Evolutionary conservation across 116 monocot genomes (phyloP), one percentile per base, ranked within the genome.

Genomic region (Papilionanthe hybrid): DNA sequence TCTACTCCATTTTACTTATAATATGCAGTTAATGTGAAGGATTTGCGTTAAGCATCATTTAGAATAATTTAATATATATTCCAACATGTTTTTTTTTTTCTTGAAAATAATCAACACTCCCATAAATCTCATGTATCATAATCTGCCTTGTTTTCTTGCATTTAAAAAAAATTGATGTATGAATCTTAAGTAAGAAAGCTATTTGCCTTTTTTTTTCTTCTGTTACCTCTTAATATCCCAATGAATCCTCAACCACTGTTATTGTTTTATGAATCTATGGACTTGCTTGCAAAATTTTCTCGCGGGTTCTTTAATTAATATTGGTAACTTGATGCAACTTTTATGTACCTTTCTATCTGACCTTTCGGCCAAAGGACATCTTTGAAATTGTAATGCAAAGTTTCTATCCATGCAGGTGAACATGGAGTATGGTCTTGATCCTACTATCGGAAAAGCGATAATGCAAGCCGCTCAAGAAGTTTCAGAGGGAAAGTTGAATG

Each of bases 381-480:
- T 17, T 48, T 75, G 50, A 20, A 73, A 17, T 13, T 78, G 41
- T 58, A 17, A 57, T 57, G 37, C 13, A 29, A 68, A 75, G 71
- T 53, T 12, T 74, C 49, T 81, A 48, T 77, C 81, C 49, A 37
- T 85, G 55, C 85, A 95, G 99, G 99, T 99, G 72, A 99, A 99
- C 81, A 93, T 93, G 91, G 95, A 99, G 22, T 92, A 93, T 86
- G 99, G 95, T 49, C 90, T 99, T 56, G 92, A 95, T 82, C 90
- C 90, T 78, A 81, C 85, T 63, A 92, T 99, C 53, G 99, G 93
- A 65, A 93, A 92, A 78, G 99, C 95, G 78, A 93, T 99, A 81
- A 93, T 95, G 85, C 90, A 95, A 82, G 99, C 99, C 56, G 88
- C 95, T 1, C 84, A 95, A 67, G 99, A 99, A 86, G 99, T 99